A percentile compares a stretch with the other conserved stretches of the same genome.
These are phyloP conservation scores for Neckera pumila DNA, from an alignment of 225 moss, liverwort and hornwort species.

Conservation along the genomic window DNA sequence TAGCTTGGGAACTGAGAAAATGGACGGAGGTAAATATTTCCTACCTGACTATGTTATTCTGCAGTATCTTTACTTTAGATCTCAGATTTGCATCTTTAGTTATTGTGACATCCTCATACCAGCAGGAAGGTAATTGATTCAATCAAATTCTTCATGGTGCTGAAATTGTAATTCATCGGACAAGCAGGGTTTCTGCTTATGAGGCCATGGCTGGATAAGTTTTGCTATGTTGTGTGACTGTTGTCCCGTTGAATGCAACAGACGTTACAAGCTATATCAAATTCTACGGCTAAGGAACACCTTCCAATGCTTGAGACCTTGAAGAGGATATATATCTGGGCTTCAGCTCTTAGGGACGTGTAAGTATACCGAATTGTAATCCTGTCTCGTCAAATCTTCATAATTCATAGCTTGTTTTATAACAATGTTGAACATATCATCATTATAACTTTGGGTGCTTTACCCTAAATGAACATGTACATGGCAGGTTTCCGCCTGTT, in stretches of 20 bases:
- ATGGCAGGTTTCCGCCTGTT: constrained; percentile 26
- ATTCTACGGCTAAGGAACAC: background rate
- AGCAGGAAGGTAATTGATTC: background rate
- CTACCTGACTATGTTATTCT: background rate
- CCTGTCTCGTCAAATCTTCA: background rate
- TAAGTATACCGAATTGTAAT: background rate
- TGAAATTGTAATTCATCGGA: background rate
- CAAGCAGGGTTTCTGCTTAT: background rate
- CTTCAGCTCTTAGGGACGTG: constrained; percentile 21
- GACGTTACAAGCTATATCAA: background rate
- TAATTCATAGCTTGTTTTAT: background rate
- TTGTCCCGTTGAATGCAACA: background rate
- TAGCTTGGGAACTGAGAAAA: constrained; percentile 19
- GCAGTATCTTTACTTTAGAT: background rate
- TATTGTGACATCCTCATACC: background rate
- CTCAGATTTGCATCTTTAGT: background rate
- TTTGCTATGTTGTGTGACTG: background rate
- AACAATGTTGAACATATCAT: background rate
- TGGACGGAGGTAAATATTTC: constrained; percentile 18
- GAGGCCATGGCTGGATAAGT: background rate
- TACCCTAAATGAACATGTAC: background rate
- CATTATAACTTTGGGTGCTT: background rate
- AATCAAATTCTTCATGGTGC: background rate
- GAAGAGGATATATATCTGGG: constrained; percentile 8
- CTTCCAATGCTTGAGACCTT: constrained; percentile 4